Percentiles rank a stretch among this genome's conserved stretches.
Evolutionary conservation across 73 alveolate species (phyloP).

Genomic region (Stentor coeruleus): DNA sequence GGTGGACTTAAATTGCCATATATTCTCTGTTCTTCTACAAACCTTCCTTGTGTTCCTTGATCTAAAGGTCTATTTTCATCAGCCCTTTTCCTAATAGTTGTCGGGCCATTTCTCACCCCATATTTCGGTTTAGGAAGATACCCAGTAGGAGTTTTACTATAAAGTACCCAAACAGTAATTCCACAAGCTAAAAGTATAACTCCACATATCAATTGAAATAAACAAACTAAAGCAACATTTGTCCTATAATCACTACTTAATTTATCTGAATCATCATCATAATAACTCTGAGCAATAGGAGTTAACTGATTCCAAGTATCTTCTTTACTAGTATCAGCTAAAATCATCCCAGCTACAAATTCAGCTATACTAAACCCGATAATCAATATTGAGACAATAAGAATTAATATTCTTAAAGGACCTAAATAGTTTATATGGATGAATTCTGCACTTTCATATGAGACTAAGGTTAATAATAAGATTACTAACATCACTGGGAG

Average conservation of each 20-base stretch:
- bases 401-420: not conserved
- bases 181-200: not conserved
- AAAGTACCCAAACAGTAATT: not conserved
- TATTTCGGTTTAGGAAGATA: not conserved
- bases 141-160: not conserved
- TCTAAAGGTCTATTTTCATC: too few species aligned
- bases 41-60: too few species aligned
- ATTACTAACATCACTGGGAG: slow-evolving; percentile 8
- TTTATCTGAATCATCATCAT: not conserved
- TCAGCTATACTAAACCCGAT: slow-evolving; percentile 5
- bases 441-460: not conserved
- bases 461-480: not conserved
- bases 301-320: not conserved
- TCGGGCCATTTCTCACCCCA: not conserved
- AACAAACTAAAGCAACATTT: not conserved
- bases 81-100: not conserved
- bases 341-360: not conserved
- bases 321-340: not conserved
- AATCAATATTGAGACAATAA: not conserved
- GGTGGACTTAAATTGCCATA: too few species aligned
- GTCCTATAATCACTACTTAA: not conserved
- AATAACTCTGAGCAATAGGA: not conserved
- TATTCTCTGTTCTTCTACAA: too few species aligned
- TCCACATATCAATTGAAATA: not conserved
- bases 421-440: not conserved